These are phyloP conservation scores for Straminergon stramineum DNA, from an alignment of 225 moss, liverwort and hornwort species.

Conservation along the genomic window DNA sequence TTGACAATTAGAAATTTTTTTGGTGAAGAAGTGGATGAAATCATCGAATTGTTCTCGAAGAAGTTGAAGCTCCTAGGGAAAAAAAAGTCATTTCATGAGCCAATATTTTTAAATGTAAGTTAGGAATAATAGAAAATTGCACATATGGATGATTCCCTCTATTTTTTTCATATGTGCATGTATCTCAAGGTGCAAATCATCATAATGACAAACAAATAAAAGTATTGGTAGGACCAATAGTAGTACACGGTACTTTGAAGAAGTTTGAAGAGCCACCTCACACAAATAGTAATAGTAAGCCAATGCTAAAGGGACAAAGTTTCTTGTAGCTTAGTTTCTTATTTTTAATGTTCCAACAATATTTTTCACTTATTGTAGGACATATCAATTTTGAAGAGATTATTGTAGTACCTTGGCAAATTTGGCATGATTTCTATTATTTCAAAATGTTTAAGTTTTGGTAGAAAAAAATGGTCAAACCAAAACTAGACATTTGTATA, in stretches of 20 bases:
- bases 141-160: fast-evolving
- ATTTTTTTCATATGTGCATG: neutral
- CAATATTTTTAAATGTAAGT: neutral
- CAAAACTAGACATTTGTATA: fast-evolving
- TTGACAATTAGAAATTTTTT: too few species aligned
- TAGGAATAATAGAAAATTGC: too few species aligned
- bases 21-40: too few species aligned
- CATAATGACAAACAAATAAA: too few species aligned
- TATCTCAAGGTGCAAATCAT: neutral
- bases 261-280: neutral
- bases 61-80: neutral
- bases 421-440: neutral
- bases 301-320: neutral
- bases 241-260: neutral
- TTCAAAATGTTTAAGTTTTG: too few species aligned
- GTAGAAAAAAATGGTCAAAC: neutral
- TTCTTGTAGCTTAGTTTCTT: neutral
- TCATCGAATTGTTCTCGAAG: fast-evolving
- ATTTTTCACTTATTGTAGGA: neutral
- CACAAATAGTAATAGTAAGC: neutral
- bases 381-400: neutral
- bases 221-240: fast-evolving
- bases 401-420: neutral
- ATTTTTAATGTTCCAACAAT: neutral
- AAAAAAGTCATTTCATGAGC: neutral